phyloP scores from a whole-genome alignment of 2,329 filamentous ascomycete species.

The Endoconidiophora laricicola region DNA sequence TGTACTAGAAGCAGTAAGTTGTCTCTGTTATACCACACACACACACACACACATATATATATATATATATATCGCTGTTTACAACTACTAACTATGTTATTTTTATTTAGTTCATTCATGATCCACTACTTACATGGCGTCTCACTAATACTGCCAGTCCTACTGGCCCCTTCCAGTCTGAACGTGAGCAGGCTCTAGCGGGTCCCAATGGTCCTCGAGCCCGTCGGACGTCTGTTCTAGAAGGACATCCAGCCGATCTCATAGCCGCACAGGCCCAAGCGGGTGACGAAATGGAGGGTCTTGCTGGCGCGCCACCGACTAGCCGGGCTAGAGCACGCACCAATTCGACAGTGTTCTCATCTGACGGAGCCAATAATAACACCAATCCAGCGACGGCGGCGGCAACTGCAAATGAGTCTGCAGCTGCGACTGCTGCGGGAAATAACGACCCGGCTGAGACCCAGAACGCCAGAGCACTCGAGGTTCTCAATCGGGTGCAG shows the following conservation, averaged over 20 bases:
- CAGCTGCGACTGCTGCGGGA: background rate
- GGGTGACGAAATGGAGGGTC: slow-evolving; percentile 14
- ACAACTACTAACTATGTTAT: slow-evolving; percentile 20
- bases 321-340: slow-evolving; percentile 39
- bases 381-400: slow-evolving; percentile 16
- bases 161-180: slow-evolving; percentile 47
- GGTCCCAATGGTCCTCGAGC: slow-evolving; percentile 33
- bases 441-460: slow-evolving; percentile 45
- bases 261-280: slow-evolving; percentile 27
- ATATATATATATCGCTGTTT: background rate
- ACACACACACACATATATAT: too few relatives aligned
- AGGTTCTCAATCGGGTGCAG: slow-evolving; percentile 79
- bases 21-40: background rate
- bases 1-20: slow-evolving; percentile 83
- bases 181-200: slow-evolving; percentile 37
- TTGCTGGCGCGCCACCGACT: slow-evolving; percentile 30
- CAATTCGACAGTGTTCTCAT: slow-evolving; percentile 34
- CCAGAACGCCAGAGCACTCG: slow-evolving; percentile 82
- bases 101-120: slow-evolving; percentile 99
- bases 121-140: slow-evolving; percentile 96
- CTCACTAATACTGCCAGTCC: slow-evolving; percentile 51
- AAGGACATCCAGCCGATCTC: slow-evolving; percentile 42
- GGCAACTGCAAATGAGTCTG: background rate
- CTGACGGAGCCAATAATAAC: slow-evolving; percentile 22
- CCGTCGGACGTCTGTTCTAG: slow-evolving; percentile 52